Conservation (phyloP, 2,329 filamentous ascomycete genomes). For the Nannizzia gypsea region DNA sequence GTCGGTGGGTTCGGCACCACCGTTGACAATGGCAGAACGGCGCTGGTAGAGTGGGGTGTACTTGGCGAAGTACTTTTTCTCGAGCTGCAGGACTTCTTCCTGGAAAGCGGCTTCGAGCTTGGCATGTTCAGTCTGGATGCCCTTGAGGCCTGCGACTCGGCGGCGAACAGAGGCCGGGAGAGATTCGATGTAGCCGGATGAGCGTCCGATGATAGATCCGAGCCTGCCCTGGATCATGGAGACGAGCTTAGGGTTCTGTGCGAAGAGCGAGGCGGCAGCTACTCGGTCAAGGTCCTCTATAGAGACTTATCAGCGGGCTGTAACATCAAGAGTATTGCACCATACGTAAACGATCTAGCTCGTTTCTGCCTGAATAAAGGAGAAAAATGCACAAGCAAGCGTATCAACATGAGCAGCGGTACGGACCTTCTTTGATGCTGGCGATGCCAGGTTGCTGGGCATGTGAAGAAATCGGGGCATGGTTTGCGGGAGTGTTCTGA, state of each 20-base stretch:
- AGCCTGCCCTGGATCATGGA: conserved; percentile 98
- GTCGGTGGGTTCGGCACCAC: conserved; percentile 69
- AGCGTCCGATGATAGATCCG: conserved; percentile 80
- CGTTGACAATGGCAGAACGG: conserved; percentile 87
- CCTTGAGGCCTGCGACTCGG: conserved; percentile 89
- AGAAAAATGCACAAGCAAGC: not conserved
- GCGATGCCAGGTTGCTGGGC: conserved; percentile 88
- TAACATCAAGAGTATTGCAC: not conserved
- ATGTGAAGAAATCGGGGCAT: conserved; percentile 94
- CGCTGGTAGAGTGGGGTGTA: conserved; percentile 96
- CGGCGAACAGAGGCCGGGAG: conserved; percentile 80
- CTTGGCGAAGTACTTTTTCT: conserved; percentile 99
- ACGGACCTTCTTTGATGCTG: conserved; percentile 93
- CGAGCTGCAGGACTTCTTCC: conserved; percentile 91
- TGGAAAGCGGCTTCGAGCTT: conserved; percentile 98
- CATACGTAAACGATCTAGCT: not conserved
- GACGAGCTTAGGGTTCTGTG: conserved; percentile 86
- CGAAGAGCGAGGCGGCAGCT: conserved; percentile 82
- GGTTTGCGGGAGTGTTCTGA: conserved; percentile 92
- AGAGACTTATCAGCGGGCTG: conserved; percentile 11
- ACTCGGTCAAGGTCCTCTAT: conserved; percentile 83
- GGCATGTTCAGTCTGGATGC: conserved; percentile 95
- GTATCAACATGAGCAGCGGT: not conserved
- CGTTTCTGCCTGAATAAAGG: not conserved
- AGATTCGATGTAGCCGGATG: conserved; percentile 96